A percentile compares a stretch with the other conserved stretches of the same genome.
These are phyloP conservation scores for Daedaleopsis nitida DNA, from an alignment of 768 basidiomycete genomes.

Conservation along the genomic window DNA sequence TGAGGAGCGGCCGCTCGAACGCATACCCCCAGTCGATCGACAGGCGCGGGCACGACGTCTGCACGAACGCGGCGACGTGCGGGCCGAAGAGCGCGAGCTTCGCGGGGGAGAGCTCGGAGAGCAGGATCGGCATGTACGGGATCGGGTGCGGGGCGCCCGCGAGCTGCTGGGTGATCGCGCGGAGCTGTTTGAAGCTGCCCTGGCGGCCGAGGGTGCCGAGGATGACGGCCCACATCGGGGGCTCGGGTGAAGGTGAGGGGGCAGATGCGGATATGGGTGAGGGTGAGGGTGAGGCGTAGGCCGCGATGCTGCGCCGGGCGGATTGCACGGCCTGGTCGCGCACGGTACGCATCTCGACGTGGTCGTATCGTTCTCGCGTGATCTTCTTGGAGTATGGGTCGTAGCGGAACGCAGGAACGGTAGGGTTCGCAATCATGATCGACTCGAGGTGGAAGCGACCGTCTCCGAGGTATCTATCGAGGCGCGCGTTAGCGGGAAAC, in stretches of 20 bases:
- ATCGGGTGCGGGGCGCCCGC: conserved; percentile 53
- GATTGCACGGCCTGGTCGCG: conserved; percentile 74
- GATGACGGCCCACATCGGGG: conserved; percentile 81
- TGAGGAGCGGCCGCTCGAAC: conserved; percentile 84
- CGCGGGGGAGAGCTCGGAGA: conserved; percentile 96
- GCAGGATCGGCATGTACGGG: conserved; percentile 85
- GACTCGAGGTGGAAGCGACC: conserved; percentile 98
- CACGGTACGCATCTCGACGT: conserved; percentile 79
- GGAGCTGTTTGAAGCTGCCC: conserved; percentile 85
- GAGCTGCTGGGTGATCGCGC: conserved; percentile 79
- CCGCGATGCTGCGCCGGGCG: conserved; percentile 66
- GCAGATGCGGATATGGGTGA: no score
- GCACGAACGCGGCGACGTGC: conserved; percentile 87
- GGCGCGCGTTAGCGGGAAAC: conserved; percentile 9
- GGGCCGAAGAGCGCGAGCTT: conserved; percentile 85
- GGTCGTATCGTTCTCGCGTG: conserved; percentile 89
- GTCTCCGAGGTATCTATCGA: conserved; percentile 87
- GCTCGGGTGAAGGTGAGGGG: conserved; percentile 21
- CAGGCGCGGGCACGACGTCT: conserved; percentile 94
- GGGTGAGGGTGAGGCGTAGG: conserved; percentile 19
- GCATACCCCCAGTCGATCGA: conserved; percentile 99
- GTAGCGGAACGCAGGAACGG: conserved; percentile 93
- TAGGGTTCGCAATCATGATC: conserved; percentile 99
- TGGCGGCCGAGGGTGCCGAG: conserved; percentile 95
- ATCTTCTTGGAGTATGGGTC: conserved; percentile 98